A percentile compares a stretch with the other conserved stretches of the same genome.
phyloP scores from a whole-genome alignment of 208 protist genomes.

The Phytomonas francai region DNA sequence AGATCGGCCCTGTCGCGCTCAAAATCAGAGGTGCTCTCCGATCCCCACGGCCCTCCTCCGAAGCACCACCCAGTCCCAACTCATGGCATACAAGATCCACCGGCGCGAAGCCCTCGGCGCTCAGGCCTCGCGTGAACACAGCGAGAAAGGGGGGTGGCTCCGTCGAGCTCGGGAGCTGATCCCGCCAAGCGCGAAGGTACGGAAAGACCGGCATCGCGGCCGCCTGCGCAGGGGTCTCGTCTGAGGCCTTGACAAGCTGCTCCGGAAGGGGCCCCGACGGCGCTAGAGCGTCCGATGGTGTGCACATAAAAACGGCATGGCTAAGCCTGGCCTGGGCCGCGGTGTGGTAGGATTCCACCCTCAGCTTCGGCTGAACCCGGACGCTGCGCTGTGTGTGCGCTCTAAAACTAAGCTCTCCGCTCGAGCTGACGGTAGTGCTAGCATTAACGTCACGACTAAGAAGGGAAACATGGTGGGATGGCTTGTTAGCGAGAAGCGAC shows the following conservation, averaged over 20 bases:
- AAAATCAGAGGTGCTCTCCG: conserved; percentile 23
- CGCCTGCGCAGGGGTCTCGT: too few species aligned
- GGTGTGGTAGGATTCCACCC: conserved; percentile 9
- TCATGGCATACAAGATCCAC: conserved; percentile 19
- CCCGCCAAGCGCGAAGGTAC: too few species aligned
- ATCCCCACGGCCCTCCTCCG: too few species aligned
- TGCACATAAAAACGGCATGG: neutral
- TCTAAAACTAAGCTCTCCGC: neutral
- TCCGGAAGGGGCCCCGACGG: neutral
- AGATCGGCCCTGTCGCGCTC: conserved; percentile 50
- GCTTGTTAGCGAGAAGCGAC: conserved; percentile 28
- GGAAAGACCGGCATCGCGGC: too few species aligned
- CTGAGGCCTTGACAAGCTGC: too few species aligned
- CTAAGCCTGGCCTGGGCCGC: conserved; percentile 18
- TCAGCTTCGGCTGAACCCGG: conserved; percentile 3
- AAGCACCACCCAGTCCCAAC: conserved; percentile 13
- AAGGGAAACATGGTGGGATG: conserved; percentile 13
- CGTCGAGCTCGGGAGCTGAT: too few species aligned
- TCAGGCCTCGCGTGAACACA: conserved; percentile 50
- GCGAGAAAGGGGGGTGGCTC: conserved; percentile 14
- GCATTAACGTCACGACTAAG: conserved; percentile 14
- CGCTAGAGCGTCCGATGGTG: neutral
- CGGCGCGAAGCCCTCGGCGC: conserved; percentile 28
- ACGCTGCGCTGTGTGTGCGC: conserved; percentile 10
- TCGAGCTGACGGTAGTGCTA: neutral